Base-by-base conservation (phyloP, 352 stramenopile species). In the Phytophthora cryptogea region DNA sequence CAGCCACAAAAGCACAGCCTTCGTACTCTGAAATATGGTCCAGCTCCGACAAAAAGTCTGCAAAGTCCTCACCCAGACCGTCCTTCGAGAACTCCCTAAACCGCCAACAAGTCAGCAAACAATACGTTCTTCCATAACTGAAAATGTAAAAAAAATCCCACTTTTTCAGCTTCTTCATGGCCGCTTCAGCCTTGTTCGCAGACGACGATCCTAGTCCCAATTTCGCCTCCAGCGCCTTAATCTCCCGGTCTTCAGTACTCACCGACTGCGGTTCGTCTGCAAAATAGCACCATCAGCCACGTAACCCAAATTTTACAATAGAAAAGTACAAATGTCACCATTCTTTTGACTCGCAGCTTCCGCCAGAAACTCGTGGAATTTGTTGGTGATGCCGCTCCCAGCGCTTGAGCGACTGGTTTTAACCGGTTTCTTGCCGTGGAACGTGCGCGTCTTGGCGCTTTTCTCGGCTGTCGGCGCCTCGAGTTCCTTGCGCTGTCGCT, bases 41-140 rank as follows among this genome's bases (percentile, higher is more conserved):
- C 26, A 94, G 55, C 32, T 71, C 76, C 26, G 60, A 74, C 28
- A 94, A 61, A 70, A 94, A 94, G 41, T 90, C 83, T 28, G 73
- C 73, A 72, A 94, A 94, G 56, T 94, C 86, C 36, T 90, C 81
- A 28, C 86, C 86, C 10, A 94, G 46, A 27, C 86, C 86, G 53
- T 94, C 86, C 28, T 86, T 87, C 36, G 75, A 72, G 66, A 86
- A 94, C 60, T 94, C 86, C 39, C 83, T 93, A 48, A 63, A 44
- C 30, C 48, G 58, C 6, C 32, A 54, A 42, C 27, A 46, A 36
- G 28, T 60, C 45, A 66, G 39, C n/a, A 44, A 47, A 13, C 16
- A 59, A 20, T 35, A 16, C 7, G 13, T 3, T 37, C 31, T 5
- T 23, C 1, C 23, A 32, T 27, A n/a, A 28, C 23, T 49, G 1